phyloP scores from a whole-genome alignment of 1,284 basidiomycete species.

The Bjerkandera adusta region DNA sequence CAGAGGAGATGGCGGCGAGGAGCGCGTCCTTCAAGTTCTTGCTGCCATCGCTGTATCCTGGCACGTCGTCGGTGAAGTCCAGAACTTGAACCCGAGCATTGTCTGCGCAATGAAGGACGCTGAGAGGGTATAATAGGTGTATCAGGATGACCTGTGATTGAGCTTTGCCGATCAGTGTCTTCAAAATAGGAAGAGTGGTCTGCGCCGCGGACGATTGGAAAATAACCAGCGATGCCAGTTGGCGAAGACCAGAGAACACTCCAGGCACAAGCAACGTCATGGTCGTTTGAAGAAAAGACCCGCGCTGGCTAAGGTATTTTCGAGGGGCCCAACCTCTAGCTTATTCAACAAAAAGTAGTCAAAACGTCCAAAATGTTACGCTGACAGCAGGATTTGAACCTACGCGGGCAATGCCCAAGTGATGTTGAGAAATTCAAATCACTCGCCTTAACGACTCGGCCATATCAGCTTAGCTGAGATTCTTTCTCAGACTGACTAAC shows the following conservation, averaged over 20 bases:
- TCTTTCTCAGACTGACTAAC: neutral
- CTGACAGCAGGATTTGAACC: conserved; percentile 81
- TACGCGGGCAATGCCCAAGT: conserved; percentile 75
- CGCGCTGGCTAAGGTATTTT: too few species aligned
- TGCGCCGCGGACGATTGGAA: conserved; percentile 67
- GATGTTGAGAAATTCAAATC: conserved; percentile 63
- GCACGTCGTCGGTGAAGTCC: conserved; percentile 53
- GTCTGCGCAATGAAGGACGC: conserved; percentile 31
- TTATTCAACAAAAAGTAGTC: neutral
- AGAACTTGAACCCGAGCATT: conserved; percentile 37
- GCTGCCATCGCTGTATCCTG: conserved; percentile 46
- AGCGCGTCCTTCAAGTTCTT: conserved; percentile 38
- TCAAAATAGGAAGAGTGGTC: conserved; percentile 58
- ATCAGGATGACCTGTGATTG: conserved; percentile 46
- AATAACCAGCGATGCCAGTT: conserved; percentile 42
- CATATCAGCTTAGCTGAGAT: conserved; percentile 54
- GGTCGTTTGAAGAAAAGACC: too few species aligned
- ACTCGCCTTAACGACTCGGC: conserved; percentile 84
- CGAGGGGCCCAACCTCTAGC: too few species aligned
- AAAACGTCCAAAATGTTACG: conserved; percentile 41
- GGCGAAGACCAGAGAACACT: neutral
- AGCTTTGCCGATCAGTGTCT: conserved; percentile 30
- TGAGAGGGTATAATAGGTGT: conserved; percentile 53
- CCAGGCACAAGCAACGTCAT: too few species aligned
- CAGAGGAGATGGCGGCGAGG: conserved; percentile 35